Evolutionary conservation across 305 asterid species (phyloP).

Genomic region (Fraxinus baroniana): DNA sequence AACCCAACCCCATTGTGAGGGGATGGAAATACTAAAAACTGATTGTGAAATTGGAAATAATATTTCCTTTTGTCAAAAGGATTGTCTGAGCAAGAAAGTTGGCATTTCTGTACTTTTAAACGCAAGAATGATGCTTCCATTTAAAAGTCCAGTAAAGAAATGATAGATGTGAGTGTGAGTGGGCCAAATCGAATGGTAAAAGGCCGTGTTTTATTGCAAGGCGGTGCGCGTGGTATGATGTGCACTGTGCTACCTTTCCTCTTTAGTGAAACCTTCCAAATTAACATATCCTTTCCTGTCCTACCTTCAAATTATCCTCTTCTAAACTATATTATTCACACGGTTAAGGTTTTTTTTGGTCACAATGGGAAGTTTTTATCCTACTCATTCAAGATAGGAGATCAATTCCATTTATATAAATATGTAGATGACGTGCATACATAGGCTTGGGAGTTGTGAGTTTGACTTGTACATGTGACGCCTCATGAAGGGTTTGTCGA

Average conservation of each 20-base stretch:
- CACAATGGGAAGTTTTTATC: no score
- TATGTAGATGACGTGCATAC: background rate
- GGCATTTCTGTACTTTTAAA: slow-evolving; percentile 16
- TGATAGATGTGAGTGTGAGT: slow-evolving; percentile 10
- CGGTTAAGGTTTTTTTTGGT: no score
- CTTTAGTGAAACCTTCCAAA: slow-evolving; percentile 6
- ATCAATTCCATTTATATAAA: no score
- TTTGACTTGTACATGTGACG: background rate
- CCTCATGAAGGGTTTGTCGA: background rate
- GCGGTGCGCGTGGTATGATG: slow-evolving; percentile 22
- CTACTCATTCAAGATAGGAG: no score
- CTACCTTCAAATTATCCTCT: background rate
- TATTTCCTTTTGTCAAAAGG: background rate
- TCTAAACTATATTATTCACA: background rate
- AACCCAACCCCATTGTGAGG: no score
- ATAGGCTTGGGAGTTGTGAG: background rate
- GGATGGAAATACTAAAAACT: background rate
- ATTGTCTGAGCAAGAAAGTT: background rate
- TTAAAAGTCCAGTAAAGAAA: slow-evolving; percentile 23
- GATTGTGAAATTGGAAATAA: background rate
- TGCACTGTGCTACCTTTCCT: slow-evolving; percentile 10
- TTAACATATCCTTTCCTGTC: background rate
- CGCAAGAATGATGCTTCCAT: slow-evolving; percentile 36
- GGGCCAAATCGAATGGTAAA: background rate
- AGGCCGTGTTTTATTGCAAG: slow-evolving; percentile 11